Base-by-base conservation (phyloP, 1,284 basidiomycete species). In the Coniferiporia sulphurascens region DNA sequence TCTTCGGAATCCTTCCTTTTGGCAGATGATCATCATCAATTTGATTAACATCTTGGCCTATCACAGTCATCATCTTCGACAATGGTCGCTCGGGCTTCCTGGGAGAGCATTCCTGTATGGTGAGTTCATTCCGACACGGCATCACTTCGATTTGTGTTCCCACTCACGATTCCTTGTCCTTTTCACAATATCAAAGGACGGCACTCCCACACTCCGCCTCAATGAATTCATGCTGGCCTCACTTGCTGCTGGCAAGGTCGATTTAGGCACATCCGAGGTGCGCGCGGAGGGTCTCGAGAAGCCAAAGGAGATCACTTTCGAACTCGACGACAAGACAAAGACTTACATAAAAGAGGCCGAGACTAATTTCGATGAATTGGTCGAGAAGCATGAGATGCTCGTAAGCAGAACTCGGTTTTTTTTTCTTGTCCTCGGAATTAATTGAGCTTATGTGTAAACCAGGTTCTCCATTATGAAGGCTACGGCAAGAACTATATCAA, bases 401-500 rank as follows among this genome's bases (percentile, higher is more conserved):
- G 91, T 93, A 63, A 53, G 80, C 70, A 27, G 27, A 43, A 43
- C 8, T 46, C 9, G 44, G 44, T 21, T 36, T 43, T n/a, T 21
- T 27, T 59, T 21, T 15, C 19, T 13, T 21, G 49, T 27, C 32
- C 21, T 46, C 19, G 56, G 35, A 19, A 8, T 22, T 27, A 3
- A 45, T 22, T 55, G 38, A 43, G 15, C n/a, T 32, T 5, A 21
- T 8, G 10, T n/a, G 32, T 17, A 15, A 27, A 8, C 45, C 35
- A 85, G 80, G 87, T 92, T 55, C 77, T 94, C 54, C 90, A 97
- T 70, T 98, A 95, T 71, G 87, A 91, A 67, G 91, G 86, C 2
- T 98, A 96, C 74, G 96, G 96, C 63, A 96, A 97, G 76, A 80
- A 85, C 64, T 75, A 83, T 58, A 95, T 97, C 77, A 98, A 98